These are phyloP conservation scores for Heliosperma pusillum DNA, from an alignment of 148 eudicot species.

Conservation along the genomic window DNA sequence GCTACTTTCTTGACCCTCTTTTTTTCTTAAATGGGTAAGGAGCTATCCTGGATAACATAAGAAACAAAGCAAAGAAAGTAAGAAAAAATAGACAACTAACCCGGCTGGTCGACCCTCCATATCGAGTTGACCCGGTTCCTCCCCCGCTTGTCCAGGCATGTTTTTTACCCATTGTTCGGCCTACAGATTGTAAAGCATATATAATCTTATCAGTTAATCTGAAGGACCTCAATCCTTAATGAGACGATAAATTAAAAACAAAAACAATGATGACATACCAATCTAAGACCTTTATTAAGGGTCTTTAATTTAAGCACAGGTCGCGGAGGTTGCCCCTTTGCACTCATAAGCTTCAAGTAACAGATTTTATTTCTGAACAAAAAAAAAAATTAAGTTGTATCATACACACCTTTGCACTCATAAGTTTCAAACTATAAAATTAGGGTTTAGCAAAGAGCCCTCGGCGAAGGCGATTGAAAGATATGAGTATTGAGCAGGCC, in stretches of 20 bases:
- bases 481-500: no score
- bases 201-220: background rate
- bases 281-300: constrained; percentile 40
- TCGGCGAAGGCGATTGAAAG: no score
- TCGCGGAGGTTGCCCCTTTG: constrained; percentile 25
- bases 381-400: no score
- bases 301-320: constrained; percentile 36
- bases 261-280: constrained; percentile 27
- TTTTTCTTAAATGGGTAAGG: background rate
- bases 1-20: background rate
- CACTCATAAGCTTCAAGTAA: constrained; percentile 19
- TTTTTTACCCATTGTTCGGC: constrained; percentile 75
- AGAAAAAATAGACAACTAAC: constrained; percentile 28
- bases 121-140: constrained; percentile 34
- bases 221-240: background rate
- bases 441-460: no score
- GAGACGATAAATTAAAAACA: background rate
- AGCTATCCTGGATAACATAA: background rate
- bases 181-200: constrained; percentile 29
- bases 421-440: no score
- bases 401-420: no score
- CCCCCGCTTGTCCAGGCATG: constrained; percentile 53
- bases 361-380: constrained; percentile 9
- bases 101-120: constrained; percentile 67
- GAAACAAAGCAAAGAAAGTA: background rate